Evolutionary conservation across 257 asterid species (phyloP).

Genomic region (Nicotiana attenuata): DNA sequence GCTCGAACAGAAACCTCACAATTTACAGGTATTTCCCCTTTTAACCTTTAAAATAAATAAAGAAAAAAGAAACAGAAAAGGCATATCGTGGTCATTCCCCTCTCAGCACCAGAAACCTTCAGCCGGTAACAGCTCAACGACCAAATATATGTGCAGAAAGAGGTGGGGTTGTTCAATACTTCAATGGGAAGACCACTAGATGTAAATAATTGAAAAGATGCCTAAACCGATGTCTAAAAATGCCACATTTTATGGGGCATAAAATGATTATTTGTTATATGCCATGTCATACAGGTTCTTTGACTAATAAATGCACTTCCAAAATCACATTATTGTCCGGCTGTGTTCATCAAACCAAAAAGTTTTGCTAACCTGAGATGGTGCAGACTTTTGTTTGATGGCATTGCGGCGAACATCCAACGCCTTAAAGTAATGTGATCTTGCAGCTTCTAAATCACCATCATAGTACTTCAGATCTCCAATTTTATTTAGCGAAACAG

Average conservation of each 20-base stretch:
- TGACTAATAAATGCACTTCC: not conserved
- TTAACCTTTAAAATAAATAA: too few species aligned
- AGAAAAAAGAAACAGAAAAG: too few species aligned
- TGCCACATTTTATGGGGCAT: not conserved
- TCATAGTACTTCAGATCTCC: conserved; percentile 86
- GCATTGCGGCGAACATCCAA: conserved; percentile 82
- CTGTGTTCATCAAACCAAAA: not conserved
- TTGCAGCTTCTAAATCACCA: conserved; percentile 70
- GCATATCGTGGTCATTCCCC: not conserved
- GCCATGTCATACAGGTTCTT: not conserved
- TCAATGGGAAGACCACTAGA: not conserved
- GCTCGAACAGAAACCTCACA: too few species aligned
- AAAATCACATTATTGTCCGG: not conserved
- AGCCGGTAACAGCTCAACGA: not conserved
- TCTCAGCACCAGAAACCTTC: not conserved
- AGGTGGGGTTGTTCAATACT: not conserved
- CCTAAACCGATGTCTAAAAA: not conserved
- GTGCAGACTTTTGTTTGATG: conserved; percentile 40
- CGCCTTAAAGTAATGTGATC: conserved; percentile 71
- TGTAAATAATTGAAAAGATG: not conserved
- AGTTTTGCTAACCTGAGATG: conserved; percentile 67
- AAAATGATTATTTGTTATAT: not conserved
- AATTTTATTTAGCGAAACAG: conserved; percentile 86
- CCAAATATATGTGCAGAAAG: not conserved
- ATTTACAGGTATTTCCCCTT: too few species aligned